Base-by-base conservation (phyloP, 257 asterid genomes). In the Haberlea rhodopensis region DNA sequence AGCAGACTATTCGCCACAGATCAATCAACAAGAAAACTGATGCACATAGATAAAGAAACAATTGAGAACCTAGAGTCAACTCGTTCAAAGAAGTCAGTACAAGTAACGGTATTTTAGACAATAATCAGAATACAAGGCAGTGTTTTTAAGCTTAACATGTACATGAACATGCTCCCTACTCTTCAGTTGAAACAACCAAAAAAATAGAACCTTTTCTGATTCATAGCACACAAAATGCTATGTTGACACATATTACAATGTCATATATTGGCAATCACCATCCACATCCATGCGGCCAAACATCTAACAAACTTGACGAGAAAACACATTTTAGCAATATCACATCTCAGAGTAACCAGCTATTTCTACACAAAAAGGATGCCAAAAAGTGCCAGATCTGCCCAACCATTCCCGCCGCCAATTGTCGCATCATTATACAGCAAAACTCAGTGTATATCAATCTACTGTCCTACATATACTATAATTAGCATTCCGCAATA, bases 21-120 rank as follows among this genome's bases (percentile, higher is more conserved):
- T 37, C 60, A 26, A 58, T 31, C 49, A 70, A 70, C 28, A 66
- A 67, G 52, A 52, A n/a, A 63, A 60, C 26, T 72, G 43, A 59
- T n/a, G 69, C 49, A 18, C 11, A 26, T 53, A 43, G 23, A 37
- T 27, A 40, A 20, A 20, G 40, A 57, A 16, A 40, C 3, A 6
- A 53, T 32, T 2, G 26, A 19, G 65, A 24, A 62, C 32, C 54
- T 23, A 60, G 51, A 55, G 9, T 40, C n/a, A n/a, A n/a, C n/a
- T n/a, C 10, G 67, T 48, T 8, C 59, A 46, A n/a, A 62, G 18
- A 58, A 48, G 49, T 26, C 49, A 6, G 57, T 20, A 34, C 26
- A 19, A 31, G 27, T 29, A 7, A 28, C n/a, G 11, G 9, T 11
- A 23, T 58, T 28, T 58, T 58, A 20, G 21, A 24, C 51, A 59